phyloP scores from a whole-genome alignment of 1,284 basidiomycete species.

The Puccinia novopanici region DNA sequence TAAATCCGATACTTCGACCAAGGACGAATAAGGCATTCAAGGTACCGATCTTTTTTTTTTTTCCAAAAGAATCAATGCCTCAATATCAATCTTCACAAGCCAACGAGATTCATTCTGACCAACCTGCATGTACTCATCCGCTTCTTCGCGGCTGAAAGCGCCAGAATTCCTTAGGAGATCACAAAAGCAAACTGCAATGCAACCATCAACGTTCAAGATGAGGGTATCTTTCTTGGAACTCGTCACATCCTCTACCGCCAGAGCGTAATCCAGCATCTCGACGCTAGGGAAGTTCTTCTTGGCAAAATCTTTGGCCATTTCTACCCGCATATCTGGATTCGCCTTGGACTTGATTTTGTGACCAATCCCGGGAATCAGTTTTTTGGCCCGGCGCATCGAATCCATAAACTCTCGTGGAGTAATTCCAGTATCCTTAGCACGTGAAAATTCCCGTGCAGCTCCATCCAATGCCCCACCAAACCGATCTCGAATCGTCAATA shows the following conservation, averaged over 20 bases:
- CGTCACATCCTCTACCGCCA: constrained; percentile 94
- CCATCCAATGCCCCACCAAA: constrained; percentile 99
- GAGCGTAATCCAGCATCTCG: constrained; percentile 83
- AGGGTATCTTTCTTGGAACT: constrained; percentile 92
- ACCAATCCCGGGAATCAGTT: constrained; percentile 96
- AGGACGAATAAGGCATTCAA: constrained; percentile 96
- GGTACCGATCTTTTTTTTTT: constrained; percentile 68
- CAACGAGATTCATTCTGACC: constrained; percentile 51
- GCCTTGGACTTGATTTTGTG: constrained; percentile 98
- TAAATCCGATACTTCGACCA: constrained; percentile 95
- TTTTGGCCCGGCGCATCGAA: constrained; percentile 90
- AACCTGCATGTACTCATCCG: constrained; percentile 90
- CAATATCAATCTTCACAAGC: background rate
- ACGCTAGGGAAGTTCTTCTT: constrained; percentile 87
- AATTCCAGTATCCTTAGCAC: constrained; percentile 82
- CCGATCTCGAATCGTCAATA: constrained; percentile 94
- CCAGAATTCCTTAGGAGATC: constrained; percentile 89
- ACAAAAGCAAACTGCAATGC: constrained; percentile 96
- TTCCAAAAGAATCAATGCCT: background rate
- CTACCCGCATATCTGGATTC: constrained; percentile 90
- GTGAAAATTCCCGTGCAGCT: constrained; percentile 92
- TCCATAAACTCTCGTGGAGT: constrained; percentile 98
- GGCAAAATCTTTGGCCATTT: constrained; percentile 97
- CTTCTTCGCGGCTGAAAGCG: constrained; percentile 93
- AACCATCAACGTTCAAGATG: constrained; percentile 94